A percentile compares a stretch with the other conserved stretches of the same genome.
phyloP scores from a whole-genome alignment of 208 protist species.

The Porcisia deanei region DNA sequence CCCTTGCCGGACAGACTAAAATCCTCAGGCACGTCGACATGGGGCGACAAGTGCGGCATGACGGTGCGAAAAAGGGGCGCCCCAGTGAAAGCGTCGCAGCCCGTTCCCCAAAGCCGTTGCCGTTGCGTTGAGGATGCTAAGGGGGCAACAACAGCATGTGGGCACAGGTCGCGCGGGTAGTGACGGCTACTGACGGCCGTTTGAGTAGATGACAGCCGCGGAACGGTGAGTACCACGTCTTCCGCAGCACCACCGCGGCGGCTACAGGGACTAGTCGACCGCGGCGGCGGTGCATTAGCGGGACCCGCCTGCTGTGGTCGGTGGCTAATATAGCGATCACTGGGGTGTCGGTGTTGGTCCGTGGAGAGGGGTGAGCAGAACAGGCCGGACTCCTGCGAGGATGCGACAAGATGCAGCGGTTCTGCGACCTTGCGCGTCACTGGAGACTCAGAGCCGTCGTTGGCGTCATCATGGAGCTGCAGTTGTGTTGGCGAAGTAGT shows the following conservation, averaged over 20 bases:
- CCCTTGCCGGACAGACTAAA: conserved; percentile 8
- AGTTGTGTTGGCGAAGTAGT: not conserved
- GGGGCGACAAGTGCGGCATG: not conserved
- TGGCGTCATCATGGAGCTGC: not conserved
- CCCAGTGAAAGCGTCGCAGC: not conserved
- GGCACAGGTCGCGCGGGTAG: too few species aligned
- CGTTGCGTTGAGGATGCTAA: not conserved
- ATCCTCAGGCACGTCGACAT: not conserved
- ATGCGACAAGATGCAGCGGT: not conserved
- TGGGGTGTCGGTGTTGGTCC: not conserved
- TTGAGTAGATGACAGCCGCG: conserved; percentile 1
- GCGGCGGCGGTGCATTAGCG: conserved; percentile 12
- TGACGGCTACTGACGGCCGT: not conserved
- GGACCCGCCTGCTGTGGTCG: not conserved
- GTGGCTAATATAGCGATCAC: not conserved
- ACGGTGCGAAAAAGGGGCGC: not conserved
- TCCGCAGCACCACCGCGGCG: not conserved
- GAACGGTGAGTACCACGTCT: conserved; percentile 1
- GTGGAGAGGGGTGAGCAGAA: not conserved
- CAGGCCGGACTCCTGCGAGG: not conserved
- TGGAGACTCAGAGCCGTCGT: not conserved
- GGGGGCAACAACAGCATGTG: not conserved
- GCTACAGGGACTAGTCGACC: conserved; percentile 8
- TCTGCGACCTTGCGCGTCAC: not conserved
- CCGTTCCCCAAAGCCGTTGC: not conserved